phyloP scores from a whole-genome alignment of 2,329 filamentous ascomycete genomes.

The Didymella glomerata region DNA sequence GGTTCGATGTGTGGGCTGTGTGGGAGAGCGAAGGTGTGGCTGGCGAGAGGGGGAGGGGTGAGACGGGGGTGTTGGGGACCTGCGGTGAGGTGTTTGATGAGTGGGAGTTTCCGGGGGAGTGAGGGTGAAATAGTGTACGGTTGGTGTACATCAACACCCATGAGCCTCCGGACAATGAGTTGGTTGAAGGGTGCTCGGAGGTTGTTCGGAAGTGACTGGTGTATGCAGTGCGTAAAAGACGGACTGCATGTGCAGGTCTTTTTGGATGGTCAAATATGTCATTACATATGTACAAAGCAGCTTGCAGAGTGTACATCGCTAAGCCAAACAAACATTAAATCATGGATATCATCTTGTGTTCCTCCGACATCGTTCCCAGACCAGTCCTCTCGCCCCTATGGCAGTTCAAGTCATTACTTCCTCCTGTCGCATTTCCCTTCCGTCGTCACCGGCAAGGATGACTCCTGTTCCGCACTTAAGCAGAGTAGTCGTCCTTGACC shows the following conservation, averaged over 20 bases:
- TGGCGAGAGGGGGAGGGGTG: neutral
- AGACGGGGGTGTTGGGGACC: neutral
- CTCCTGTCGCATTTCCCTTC: no score
- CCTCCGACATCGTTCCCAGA: neutral
- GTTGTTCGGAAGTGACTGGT: neutral
- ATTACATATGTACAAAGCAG: conserved; percentile 6
- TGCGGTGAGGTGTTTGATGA: conserved; percentile 23
- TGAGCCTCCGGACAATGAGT: no score
- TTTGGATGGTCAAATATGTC: neutral
- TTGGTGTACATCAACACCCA: no score
- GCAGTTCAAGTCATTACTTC: neutral
- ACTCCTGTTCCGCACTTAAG: conserved; percentile 57
- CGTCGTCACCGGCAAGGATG: no score
- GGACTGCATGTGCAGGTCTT: no score
- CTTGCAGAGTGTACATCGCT: conserved; percentile 9
- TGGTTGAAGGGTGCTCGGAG: no score
- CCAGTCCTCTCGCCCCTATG: neutral
- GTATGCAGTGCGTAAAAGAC: no score
- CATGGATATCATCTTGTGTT: conserved; percentile 33
- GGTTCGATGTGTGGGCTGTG: conserved; percentile 34
- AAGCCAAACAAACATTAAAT: conserved; percentile 20
- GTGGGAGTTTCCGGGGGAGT: no score
- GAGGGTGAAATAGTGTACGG: no score
- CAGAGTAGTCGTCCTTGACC: conserved; percentile 74
- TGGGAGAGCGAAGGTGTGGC: no score